Conservation (phyloP, 345 rosid species). For the Salix udensis region DNA sequence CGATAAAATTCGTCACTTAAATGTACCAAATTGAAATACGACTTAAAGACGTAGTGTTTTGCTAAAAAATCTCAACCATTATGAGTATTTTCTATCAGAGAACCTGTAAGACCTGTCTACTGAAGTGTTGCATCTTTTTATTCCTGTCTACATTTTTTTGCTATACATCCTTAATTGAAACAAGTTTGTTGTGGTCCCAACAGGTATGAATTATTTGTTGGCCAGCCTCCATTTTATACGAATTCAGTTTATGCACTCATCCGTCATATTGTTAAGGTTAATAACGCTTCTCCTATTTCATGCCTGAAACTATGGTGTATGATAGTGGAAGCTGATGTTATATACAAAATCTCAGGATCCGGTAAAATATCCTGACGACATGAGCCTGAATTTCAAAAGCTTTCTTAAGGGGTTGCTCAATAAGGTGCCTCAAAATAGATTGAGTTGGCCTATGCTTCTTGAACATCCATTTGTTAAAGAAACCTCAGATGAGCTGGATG, state of each 20-base stretch:
- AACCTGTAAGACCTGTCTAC: neutral
- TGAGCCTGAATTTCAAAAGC: conserved; percentile 81
- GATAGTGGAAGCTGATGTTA: conserved; percentile 33
- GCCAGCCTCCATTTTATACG: conserved; percentile 97
- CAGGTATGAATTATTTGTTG: conserved; percentile 96
- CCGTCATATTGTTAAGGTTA: conserved; percentile 93
- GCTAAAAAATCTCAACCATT: too few species aligned
- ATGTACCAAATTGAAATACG: too few species aligned
- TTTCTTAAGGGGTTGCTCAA: conserved; percentile 92
- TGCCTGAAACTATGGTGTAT: conserved; percentile 10
- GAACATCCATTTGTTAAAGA: conserved; percentile 94
- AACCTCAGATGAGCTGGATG: conserved; percentile 53
- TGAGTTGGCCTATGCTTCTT: conserved; percentile 93
- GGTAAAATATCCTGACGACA: conserved; percentile 88
- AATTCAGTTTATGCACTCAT: conserved; percentile 97
- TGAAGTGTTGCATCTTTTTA: neutral
- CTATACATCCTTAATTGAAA: conserved; percentile 5
- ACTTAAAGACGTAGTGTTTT: too few species aligned
- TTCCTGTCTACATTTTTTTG: neutral
- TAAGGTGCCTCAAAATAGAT: conserved; percentile 93
- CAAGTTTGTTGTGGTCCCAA: conserved; percentile 11
- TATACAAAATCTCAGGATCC: conserved; percentile 68
- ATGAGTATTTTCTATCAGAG: too few species aligned
- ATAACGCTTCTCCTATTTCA: conserved; percentile 10
- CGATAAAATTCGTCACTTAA: too few species aligned